Base-by-base conservation (phyloP, 345 rosid species). In the Murraya koenigii region DNA sequence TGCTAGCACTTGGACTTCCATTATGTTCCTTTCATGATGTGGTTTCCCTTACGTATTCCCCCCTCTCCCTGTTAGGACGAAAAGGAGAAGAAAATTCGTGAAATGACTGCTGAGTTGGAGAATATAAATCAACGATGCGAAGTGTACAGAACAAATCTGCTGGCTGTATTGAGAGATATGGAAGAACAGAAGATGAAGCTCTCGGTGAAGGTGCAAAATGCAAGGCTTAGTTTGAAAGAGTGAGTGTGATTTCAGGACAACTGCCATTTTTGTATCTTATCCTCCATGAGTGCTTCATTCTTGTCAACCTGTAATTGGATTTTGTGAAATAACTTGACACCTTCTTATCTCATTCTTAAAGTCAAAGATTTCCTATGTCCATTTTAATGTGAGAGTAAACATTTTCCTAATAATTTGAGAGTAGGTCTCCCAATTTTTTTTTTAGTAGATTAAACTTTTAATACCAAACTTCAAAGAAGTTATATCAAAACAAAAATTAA, bases 171-270 rank as follows among this genome's bases (percentile, higher is more conserved):
- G 85, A 91, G 88, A 81, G 95, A 95, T 36, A 91, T 90, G 94
- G 98, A 95, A 84, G 95, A 93, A 33, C 91, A 90, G 81, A 95
- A 94, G 85, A 78, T 88, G 66, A 90, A 94, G 88, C 82, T 95
- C 56, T 88, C 94, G 0, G 90, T 92, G 77, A 95, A 95, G 86
- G 93, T 95, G 70, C 92, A 95, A 75, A 91, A 88, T 80, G 97
- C 92, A 60, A 90, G 89, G 89, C 90, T 89, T 72, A 91, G 91
- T 81, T 85, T 93, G 81, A 89, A 88, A 88, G 94, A 93, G 74
- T 87, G 87, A 90, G 33, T 9, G 23, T 54, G 38, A 55, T 64
- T 30, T 8, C 11, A 9, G 39, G 72, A 56, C 32, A 54, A 66
- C 38, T 19, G 14, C 19, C 52, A 19, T 20, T 52, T 52, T 35